phyloP scores from a whole-genome alignment of 768 basidiomycete species.

The Cystobasidium ongulense region DNA sequence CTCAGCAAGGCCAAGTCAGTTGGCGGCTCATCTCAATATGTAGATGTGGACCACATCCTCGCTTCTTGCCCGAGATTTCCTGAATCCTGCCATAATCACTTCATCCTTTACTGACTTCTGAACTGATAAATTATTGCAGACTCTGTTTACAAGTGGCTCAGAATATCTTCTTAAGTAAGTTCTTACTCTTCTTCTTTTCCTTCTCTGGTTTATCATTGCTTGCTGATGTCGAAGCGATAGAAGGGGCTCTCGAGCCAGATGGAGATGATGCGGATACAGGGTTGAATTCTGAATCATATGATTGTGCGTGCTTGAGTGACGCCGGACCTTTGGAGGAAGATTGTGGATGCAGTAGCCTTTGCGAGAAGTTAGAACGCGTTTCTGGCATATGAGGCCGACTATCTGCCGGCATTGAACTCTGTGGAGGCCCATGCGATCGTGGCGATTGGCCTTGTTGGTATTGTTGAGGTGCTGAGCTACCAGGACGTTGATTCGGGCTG shows the following conservation, averaged over 20 bases:
- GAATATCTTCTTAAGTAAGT: conserved; percentile 25
- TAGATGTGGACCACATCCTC: too few species aligned
- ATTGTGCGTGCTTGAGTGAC: conserved; percentile 6
- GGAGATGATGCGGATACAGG: conserved; percentile 3
- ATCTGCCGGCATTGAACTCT: background rate
- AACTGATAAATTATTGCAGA: too few species aligned
- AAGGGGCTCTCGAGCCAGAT: conserved; percentile 11
- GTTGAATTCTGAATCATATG: conserved; percentile 25
- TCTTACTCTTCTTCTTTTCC: conserved; percentile 30
- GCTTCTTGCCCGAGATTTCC: too few species aligned
- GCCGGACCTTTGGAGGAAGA: background rate
- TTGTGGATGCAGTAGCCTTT: background rate
- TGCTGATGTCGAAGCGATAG: conserved; percentile 1
- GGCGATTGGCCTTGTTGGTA: background rate
- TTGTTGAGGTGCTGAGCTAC: background rate
- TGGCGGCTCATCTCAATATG: too few species aligned
- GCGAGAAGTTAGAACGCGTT: background rate
- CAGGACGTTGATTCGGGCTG: background rate
- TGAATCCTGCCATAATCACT: too few species aligned
- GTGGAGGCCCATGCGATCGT: background rate
- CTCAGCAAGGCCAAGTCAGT: too few species aligned
- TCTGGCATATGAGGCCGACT: conserved; percentile 4
- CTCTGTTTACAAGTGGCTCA: too few species aligned
- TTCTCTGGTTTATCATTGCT: background rate
- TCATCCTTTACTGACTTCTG: too few species aligned